Evolutionary conservation across 352 stramenopile genomes (phyloP), one percentile per base, ranked within the genome.

Genomic region (Globisporangium paddicum): DNA sequence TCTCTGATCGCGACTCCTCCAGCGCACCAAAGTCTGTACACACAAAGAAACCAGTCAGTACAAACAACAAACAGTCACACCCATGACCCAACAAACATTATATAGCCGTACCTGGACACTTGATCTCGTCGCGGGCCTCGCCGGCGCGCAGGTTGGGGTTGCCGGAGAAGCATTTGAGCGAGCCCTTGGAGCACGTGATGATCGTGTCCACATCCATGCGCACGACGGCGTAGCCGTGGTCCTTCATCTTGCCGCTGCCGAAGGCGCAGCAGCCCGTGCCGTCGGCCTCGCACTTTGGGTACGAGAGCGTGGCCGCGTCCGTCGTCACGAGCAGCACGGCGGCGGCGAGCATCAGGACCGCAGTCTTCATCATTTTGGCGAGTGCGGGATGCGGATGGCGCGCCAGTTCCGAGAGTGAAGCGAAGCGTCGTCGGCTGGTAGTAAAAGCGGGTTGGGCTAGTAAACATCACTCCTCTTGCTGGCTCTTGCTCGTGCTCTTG

Each of bases 161-260:
- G 46, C 79, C 78, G 25, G 66, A 54, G 34, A 77, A 77, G 67
- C 81, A 90, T 53, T 71, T 67, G 64, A 90, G 66, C 35, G 53
- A 59, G 54, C 73, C 72, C 44, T 75, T 64, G 38, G 65, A 71
- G 68, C 81, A 90, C 28, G 81, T 90, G 64, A 90, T 72, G 48
- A 85, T 76, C 54, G 80, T 79, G 53, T 77, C 75, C 35, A 71
- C 67, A 11, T 72, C 71, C 41, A 87, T 28, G 37, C 58, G 52
- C 38, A 84, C 58, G 30, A 89, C 72, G 11, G 84, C 62, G 66
- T 86, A 88, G 28, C 81, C 81, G 28, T 68, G 81, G 61, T 78
- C 75, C 44, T 65, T 70, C 81, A 90, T 90, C 38, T 61, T 71
- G 21, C 68, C 69, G 34, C 60, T 72, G 58, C 73, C 75, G 35